phyloP scores from a whole-genome alignment of 129 eudicot genomes.

The Lactuca saligna region DNA sequence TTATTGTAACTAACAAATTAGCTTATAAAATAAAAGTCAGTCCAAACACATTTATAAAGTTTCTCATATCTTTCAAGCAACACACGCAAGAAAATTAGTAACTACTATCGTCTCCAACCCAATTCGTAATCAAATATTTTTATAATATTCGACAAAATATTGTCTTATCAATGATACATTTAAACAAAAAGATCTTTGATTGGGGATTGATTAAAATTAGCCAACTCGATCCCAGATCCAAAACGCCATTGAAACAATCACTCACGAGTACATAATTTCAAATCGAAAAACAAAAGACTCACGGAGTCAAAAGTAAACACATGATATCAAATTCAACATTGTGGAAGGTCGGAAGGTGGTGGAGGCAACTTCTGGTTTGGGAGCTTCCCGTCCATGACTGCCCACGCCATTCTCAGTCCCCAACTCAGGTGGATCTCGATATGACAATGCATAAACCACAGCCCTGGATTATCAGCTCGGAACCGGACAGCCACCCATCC shows the following conservation, averaged over 20 bases:
- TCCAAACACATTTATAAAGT: too few relatives aligned
- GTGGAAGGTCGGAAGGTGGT: constrained; percentile 57
- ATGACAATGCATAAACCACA: constrained; percentile 15
- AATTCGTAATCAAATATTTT: background rate
- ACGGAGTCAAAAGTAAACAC: background rate
- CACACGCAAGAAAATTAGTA: too few relatives aligned
- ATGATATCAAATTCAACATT: constrained; percentile 31
- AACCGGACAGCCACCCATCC: constrained; percentile 52
- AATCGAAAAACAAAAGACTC: background rate
- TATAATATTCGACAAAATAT: background rate
- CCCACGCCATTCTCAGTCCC: constrained; percentile 59
- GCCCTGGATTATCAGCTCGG: constrained; percentile 16
- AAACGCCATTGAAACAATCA: background rate
- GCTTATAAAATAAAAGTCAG: too few relatives aligned
- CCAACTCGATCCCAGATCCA: background rate
- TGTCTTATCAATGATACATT: background rate
- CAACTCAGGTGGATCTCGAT: constrained; percentile 49
- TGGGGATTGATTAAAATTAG: background rate
- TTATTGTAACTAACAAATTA: too few relatives aligned
- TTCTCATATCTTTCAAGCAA: too few relatives aligned
- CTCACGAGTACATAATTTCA: constrained; percentile 6
- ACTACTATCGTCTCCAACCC: background rate
- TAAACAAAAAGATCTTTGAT: background rate
- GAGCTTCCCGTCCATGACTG: constrained; percentile 43
- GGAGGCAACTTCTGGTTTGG: constrained; percentile 48